Evolutionary conservation across 2,329 filamentous ascomycete genomes (phyloP).

Genomic region (Didymella sp.): DNA sequence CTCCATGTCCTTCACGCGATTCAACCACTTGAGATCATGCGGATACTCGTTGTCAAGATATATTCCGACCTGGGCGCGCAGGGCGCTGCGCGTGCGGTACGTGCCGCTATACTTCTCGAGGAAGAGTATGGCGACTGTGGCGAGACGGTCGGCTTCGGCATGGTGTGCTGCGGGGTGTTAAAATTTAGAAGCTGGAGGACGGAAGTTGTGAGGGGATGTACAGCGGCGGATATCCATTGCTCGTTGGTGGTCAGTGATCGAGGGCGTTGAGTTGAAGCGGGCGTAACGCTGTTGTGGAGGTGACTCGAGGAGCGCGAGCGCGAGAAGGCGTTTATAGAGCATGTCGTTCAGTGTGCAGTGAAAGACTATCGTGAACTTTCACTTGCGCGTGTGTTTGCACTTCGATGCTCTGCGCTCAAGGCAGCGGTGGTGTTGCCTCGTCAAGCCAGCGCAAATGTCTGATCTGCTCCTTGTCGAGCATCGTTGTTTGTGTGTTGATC

Average conservation of each 20-base stretch:
- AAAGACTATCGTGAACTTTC: neutral
- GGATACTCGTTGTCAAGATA: neutral
- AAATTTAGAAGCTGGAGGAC: no score
- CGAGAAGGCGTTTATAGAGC: neutral
- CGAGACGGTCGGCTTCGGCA: neutral
- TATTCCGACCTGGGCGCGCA: neutral
- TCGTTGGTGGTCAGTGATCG: neutral
- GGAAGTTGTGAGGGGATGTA: neutral
- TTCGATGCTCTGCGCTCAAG: neutral
- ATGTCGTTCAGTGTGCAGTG: neutral
- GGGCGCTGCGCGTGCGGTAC: neutral
- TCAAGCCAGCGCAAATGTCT: neutral
- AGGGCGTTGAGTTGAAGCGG: neutral
- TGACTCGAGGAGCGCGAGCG: neutral
- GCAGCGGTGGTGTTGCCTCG: neutral
- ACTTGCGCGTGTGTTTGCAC: neutral
- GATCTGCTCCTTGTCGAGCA: slow-evolving; percentile 5
- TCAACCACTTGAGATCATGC: neutral
- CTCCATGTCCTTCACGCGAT: neutral
- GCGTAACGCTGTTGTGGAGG: neutral
- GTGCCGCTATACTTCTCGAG: neutral
- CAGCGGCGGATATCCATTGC: neutral
- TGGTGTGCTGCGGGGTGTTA: neutral
- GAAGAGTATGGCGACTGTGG: neutral
- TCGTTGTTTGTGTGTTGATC: slow-evolving; percentile 11